Evolutionary conservation across 345 rosid species (phyloP).

Genomic region (Schrenkiella parvula): DNA sequence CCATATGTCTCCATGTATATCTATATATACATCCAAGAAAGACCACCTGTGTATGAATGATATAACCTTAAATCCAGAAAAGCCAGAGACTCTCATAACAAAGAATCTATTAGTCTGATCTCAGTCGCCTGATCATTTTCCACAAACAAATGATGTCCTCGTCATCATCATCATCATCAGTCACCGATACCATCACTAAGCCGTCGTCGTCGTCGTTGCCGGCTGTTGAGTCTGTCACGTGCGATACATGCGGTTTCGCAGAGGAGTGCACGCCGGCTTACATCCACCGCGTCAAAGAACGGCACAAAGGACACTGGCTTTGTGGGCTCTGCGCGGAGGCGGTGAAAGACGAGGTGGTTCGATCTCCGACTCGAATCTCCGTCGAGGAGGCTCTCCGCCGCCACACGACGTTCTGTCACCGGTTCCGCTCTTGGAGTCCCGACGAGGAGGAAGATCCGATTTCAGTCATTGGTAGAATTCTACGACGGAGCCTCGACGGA

Average conservation of each 20-base stretch:
- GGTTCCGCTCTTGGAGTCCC: conserved; percentile 37
- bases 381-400: conserved; percentile 54
- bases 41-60: conserved; percentile 15
- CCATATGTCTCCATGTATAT: conserved; percentile 11
- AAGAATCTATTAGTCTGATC: background rate
- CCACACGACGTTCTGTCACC: conserved; percentile 56
- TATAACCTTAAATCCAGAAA: conserved; percentile 26
- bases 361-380: conserved; percentile 38
- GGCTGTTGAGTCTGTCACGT: conserved; percentile 43
- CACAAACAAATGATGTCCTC: conserved; percentile 14
- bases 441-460: conserved; percentile 63
- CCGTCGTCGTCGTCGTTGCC: background rate
- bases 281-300: conserved; percentile 49
- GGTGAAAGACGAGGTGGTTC: conserved; percentile 49
- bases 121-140: background rate
- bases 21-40: conserved; percentile 24
- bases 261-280: conserved; percentile 71
- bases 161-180: conserved; percentile 21
- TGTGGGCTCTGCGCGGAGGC: conserved; percentile 80
- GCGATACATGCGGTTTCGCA: conserved; percentile 66
- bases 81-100: conserved; percentile 6
- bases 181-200: conserved; percentile 15
- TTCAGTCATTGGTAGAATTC: conserved; percentile 47
- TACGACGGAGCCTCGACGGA: conserved; percentile 57
- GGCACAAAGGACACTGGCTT: conserved; percentile 61